phyloP scores from a whole-genome alignment of 148 eudicot species.

The Euryodendron excelsum region DNA sequence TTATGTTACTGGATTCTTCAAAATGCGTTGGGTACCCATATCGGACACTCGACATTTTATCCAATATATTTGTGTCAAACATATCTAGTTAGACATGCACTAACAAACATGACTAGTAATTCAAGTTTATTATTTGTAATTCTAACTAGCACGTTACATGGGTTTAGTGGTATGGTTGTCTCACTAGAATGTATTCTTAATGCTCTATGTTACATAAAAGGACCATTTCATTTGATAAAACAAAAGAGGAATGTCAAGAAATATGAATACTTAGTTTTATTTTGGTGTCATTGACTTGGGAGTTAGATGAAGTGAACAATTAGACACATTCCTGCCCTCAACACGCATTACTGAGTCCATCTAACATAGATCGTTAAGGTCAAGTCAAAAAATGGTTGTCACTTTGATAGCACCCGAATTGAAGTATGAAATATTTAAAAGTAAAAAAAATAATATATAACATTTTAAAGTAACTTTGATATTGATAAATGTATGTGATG shows the following conservation, averaged over 20 bases:
- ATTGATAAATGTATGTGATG: no score
- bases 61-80: neutral
- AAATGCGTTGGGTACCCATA: neutral
- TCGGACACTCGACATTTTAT: neutral
- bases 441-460: no score
- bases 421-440: no score
- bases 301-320: no score
- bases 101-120: neutral
- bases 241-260: no score
- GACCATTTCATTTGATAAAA: neutral
- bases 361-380: no score
- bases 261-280: neutral
- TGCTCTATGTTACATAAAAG: neutral
- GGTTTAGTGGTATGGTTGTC: neutral
- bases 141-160: neutral
- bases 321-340: no score
- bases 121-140: neutral
- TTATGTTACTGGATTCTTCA: neutral
- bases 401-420: no score
- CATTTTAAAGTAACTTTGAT: no score
- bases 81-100: neutral
- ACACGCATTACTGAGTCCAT: neutral
- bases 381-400: no score
- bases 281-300: no score
- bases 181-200: neutral